Evolutionary conservation across 2,329 filamentous ascomycete species (phyloP).

Genomic region (Diplodia corticola): DNA sequence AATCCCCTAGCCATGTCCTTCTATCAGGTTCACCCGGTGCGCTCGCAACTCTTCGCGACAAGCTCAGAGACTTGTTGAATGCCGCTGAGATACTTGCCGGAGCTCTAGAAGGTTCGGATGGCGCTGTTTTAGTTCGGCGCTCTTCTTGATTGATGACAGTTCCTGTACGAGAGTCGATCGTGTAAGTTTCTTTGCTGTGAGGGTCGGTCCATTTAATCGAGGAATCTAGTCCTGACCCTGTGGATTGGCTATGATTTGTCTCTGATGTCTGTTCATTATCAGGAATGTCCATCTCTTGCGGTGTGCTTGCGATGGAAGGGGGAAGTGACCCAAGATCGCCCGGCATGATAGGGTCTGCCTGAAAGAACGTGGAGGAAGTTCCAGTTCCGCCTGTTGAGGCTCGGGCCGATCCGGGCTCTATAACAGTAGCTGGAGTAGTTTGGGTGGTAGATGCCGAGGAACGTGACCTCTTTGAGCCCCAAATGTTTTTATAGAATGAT

Average conservation of each 20-base stretch:
- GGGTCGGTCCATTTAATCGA: constrained; percentile 63
- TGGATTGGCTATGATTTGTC: neutral
- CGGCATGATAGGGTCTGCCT: constrained; percentile 1
- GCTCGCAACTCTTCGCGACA: constrained; percentile 28
- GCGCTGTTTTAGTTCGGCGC: neutral
- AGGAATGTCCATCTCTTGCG: neutral
- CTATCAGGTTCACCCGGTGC: constrained; percentile 17
- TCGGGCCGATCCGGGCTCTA: constrained; percentile 8
- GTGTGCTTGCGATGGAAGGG: neutral
- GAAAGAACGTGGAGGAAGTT: constrained; percentile 11
- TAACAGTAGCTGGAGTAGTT: constrained; percentile 8
- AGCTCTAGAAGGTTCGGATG: constrained; percentile 1
- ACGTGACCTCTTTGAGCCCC: constrained; percentile 16
- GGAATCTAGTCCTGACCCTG: constrained; percentile 30
- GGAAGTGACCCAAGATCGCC: constrained; percentile 1
- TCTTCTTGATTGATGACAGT: constrained; percentile 31
- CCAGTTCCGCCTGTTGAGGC: neutral
- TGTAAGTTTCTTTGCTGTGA: constrained; percentile 52
- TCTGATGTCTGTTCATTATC: neutral
- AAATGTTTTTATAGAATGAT: constrained; percentile 34
- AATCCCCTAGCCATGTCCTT: constrained; percentile 57
- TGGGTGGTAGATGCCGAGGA: neutral
- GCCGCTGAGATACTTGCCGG: constrained; percentile 25
- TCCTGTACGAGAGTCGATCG: constrained; percentile 60
- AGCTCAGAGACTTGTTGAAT: constrained; percentile 36